Evolutionary conservation across 371 early-diverging fungal species (phyloP).

Genomic region (Rhizopus stolonifer): DNA sequence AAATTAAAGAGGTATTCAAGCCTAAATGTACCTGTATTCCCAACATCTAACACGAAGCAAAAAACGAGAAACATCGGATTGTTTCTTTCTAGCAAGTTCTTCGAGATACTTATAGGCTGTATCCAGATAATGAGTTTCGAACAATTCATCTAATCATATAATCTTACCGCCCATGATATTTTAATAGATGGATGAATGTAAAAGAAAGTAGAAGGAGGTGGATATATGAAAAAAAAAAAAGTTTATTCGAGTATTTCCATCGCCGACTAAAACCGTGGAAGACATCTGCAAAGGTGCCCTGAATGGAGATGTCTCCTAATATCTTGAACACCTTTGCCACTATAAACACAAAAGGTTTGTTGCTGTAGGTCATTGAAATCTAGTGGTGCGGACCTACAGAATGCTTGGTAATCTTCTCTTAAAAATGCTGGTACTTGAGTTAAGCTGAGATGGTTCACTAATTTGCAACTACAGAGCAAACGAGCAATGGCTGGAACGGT

Average conservation of each 20-base stretch:
- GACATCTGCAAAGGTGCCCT: neutral
- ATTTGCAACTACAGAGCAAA: conserved; percentile 50
- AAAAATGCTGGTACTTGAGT: conserved; percentile 63
- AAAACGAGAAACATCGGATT: conserved; percentile 98
- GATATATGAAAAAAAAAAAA: neutral
- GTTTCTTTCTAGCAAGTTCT: conserved; percentile 98
- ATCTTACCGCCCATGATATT: neutral
- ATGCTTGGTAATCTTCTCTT: conserved; percentile 50
- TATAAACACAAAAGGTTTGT: conserved; percentile 66
- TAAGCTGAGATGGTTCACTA: conserved; percentile 58
- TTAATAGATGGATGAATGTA: conserved; percentile 2
- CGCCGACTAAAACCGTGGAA: neutral
- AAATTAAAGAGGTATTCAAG: conserved; percentile 5
- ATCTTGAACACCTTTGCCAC: conserved; percentile 56
- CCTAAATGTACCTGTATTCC: conserved; percentile 60
- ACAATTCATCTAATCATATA: neutral
- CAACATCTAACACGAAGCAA: conserved; percentile 97
- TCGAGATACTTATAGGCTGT: conserved; percentile 94
- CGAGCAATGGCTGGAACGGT: conserved; percentile 48
- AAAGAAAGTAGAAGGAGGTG: neutral
- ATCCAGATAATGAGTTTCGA: neutral
- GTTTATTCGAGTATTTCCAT: too few species aligned
- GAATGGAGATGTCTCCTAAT: conserved; percentile 44
- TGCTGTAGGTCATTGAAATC: conserved; percentile 57
- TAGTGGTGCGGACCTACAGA: conserved; percentile 56